phyloP scores from a whole-genome alignment of 176 grass and related monocot genomes.

The Carex cristatella region DNA sequence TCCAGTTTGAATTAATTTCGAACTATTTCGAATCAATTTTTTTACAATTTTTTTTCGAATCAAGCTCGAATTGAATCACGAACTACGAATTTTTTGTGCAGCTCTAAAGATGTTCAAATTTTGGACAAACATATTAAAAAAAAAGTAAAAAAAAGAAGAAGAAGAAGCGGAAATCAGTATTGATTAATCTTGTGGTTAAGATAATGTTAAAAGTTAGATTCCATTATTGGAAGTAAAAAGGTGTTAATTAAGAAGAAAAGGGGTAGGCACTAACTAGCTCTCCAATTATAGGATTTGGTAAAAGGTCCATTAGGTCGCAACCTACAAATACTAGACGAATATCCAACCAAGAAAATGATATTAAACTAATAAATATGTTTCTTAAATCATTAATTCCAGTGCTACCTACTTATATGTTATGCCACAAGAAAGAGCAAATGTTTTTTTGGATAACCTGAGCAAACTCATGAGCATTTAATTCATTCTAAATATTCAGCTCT shows the following conservation, averaged over 20 bases:
- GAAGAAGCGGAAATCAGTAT: no score
- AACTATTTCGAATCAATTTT: no score
- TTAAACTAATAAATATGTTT: neutral
- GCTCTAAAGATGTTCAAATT: no score
- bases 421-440: neutral
- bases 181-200: no score
- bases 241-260: neutral
- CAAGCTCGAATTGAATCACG: no score
- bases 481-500: neutral
- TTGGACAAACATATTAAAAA: neutral
- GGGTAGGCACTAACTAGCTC: neutral
- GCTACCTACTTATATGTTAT: neutral
- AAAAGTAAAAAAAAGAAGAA: neutral
- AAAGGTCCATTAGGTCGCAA: constrained; percentile 7
- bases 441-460: neutral
- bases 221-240: neutral
- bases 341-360: neutral
- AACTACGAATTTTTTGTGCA: no score
- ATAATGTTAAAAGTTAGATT: no score
- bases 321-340: neutral
- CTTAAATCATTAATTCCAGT: neutral
- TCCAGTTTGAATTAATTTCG: no score
- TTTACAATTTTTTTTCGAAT: no score
- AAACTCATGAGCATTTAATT: neutral
- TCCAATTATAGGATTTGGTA: neutral